Base-by-base conservation (phyloP, 2,329 filamentous ascomycete species). In the Beauveria scarabaeidicola region DNA sequence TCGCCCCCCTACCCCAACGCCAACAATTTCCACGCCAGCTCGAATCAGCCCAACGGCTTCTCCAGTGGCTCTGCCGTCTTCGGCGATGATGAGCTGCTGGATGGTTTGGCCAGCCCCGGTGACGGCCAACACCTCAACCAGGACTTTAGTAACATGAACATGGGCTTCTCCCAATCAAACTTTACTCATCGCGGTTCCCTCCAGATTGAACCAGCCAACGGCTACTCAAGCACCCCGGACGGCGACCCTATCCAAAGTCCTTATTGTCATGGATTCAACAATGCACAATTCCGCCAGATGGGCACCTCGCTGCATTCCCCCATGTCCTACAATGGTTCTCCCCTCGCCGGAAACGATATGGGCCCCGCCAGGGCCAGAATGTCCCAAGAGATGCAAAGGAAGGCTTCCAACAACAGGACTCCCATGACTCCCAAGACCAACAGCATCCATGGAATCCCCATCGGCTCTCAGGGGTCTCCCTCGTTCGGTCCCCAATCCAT, bases 231-330 rank as follows among this genome's bases (percentile, higher is more conserved):
- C 71, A 96, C 92, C 2, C 92, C 93, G 3, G 93, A 97, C 62
- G 91, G 91, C 56, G 88, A 91, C 57, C 91, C 93, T 6, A 93
- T 96, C 62, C 90, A 95, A 69, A 97, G 91, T 67, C 93, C 93
- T 0, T 97, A 91, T 68, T 82, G 89, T 46, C 84, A 88, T 66
- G 86, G 82, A 69, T 94, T 92, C 77, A 88, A 86, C 29, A 56
- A 56, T 73, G 88, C 89, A 68, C 89, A 91, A 64, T 95, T 91
- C 71, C 84, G 88, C 48, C 82, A 83, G 61, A 86, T 88, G 67
- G 78, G 77, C 61, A 78, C 74, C 58, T 82, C 83, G 2, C 65
- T 75, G 23, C 73, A 75, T 56, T 75, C 74, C 4, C 73, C 74
- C 36, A 65, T 76, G 64, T 72, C 72, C 13, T 75, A 75, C 61